Evolutionary conservation across 2,329 filamentous ascomycete genomes (phyloP).

Genomic region (Penicillium frequentans): DNA sequence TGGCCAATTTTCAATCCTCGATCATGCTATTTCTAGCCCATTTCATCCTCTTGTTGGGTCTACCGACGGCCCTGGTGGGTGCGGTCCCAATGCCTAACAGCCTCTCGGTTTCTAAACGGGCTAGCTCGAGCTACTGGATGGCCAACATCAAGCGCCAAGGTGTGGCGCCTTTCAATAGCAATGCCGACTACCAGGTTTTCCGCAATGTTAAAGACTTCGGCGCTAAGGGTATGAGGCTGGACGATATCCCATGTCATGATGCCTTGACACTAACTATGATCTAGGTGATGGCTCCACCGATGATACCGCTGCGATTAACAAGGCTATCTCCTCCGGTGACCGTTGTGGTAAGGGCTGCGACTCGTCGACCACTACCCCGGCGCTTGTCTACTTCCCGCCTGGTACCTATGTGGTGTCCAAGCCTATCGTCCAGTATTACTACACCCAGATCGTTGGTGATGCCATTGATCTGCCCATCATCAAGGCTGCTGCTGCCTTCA

Average conservation of each 20-base stretch:
- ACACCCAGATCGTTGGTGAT: slow-evolving; percentile 90
- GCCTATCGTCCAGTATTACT: slow-evolving; percentile 84
- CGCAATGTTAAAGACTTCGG: slow-evolving; percentile 77
- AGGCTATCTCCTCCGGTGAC: slow-evolving; percentile 71
- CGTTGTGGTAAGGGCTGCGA: slow-evolving; percentile 82
- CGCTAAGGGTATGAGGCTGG: slow-evolving; percentile 61
- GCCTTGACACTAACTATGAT: slow-evolving; percentile 27
- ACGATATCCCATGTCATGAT: neutral
- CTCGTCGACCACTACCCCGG: slow-evolving; percentile 79
- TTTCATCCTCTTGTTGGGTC: slow-evolving; percentile 33
- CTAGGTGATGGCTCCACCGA: slow-evolving; percentile 68
- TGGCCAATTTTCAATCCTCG: slow-evolving; percentile 24
- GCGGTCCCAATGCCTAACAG: slow-evolving; percentile 29
- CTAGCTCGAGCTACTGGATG: slow-evolving; percentile 67
- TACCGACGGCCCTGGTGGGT: slow-evolving; percentile 27
- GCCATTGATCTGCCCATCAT: slow-evolving; percentile 69
- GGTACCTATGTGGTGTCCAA: slow-evolving; percentile 80
- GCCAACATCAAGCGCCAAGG: slow-evolving; percentile 69
- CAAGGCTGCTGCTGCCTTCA: slow-evolving; percentile 70
- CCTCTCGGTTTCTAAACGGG: slow-evolving; percentile 11
- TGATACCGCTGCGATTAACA: slow-evolving; percentile 86
- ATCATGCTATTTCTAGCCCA: slow-evolving; percentile 31
- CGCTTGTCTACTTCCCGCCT: slow-evolving; percentile 86
- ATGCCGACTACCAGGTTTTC: slow-evolving; percentile 66
- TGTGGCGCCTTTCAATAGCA: slow-evolving; percentile 60